Percentiles rank a stretch among this genome's conserved stretches.
These are phyloP conservation scores for Elsinoe batatas DNA, from an alignment of 2,329 filamentous ascomycete species.

Conservation along the genomic window DNA sequence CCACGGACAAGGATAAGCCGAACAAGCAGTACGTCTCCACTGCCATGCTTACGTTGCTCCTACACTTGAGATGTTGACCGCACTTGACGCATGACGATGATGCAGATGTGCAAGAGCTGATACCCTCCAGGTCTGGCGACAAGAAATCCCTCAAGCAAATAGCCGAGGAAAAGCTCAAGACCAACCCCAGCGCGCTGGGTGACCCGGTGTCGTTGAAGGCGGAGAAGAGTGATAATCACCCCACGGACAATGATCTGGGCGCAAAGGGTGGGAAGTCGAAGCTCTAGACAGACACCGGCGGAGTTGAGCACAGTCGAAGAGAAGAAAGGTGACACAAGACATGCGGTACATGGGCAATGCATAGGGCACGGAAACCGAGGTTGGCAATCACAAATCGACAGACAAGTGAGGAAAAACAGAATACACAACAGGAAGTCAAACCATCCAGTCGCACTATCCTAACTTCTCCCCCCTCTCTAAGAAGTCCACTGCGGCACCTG, in stretches of 20 bases:
- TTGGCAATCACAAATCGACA: not conserved
- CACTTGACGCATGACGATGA: too few species aligned
- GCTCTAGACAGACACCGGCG: conserved; percentile 18
- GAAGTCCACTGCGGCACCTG: conserved; percentile 24
- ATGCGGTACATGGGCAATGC: not conserved
- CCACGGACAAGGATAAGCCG: conserved; percentile 21
- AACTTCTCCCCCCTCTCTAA: not conserved
- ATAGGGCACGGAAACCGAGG: not conserved
- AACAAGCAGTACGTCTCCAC: conserved; percentile 12
- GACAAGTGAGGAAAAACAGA: not conserved
- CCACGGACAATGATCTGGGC: conserved; percentile 26
- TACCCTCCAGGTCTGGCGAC: not conserved
- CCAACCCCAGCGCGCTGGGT: conserved; percentile 21
- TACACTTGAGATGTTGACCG: too few species aligned
- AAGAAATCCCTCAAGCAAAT: conserved; percentile 21
- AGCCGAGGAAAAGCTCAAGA: conserved; percentile 21
- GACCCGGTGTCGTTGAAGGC: conserved; percentile 25
- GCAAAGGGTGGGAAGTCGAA: conserved; percentile 26
- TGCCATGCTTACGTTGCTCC: too few species aligned
- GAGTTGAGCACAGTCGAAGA: not conserved
- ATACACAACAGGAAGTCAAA: not conserved
- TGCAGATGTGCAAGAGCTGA: not conserved
- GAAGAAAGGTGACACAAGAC: not conserved
- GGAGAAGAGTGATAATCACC: conserved; percentile 22
- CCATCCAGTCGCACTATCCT: not conserved